Evolutionary conservation across 768 basidiomycete species (phyloP).

Genomic region (Harrya chromipes): DNA sequence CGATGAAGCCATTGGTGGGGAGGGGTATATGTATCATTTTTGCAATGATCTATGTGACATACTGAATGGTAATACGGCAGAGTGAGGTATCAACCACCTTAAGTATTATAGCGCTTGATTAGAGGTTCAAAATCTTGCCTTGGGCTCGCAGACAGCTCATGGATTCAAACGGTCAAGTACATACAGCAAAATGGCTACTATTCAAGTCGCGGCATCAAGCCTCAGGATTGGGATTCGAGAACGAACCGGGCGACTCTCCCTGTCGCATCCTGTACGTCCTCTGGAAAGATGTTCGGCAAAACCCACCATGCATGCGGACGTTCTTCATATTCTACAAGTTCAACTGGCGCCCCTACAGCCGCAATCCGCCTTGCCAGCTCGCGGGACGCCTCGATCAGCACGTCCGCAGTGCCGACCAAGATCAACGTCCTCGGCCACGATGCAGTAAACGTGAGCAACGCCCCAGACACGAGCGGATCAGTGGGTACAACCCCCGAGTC

Average conservation of each 20-base stretch:
- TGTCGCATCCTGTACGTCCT: neutral
- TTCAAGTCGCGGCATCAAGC: no score
- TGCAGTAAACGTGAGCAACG: conserved; percentile 5
- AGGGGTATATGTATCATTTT: conserved; percentile 27
- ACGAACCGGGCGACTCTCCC: conserved; percentile 3
- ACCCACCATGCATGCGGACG: conserved; percentile 16
- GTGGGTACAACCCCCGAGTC: neutral
- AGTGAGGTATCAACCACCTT: neutral
- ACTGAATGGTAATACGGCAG: neutral
- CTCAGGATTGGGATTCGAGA: no score
- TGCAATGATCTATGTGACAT: conserved; percentile 14
- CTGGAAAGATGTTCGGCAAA: conserved; percentile 2
- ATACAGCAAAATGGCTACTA: no score
- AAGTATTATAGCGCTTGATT: no score
- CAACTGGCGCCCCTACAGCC: neutral
- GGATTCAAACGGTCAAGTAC: no score
- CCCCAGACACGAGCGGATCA: conserved; percentile 8
- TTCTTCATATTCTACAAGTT: conserved; percentile 14
- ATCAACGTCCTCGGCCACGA: conserved; percentile 15
- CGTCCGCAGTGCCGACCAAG: conserved; percentile 9
- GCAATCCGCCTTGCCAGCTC: conserved; percentile 2
- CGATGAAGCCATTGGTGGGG: conserved; percentile 21
- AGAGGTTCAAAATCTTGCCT: no score
- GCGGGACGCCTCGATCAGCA: conserved; percentile 3
- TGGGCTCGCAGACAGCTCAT: no score